phyloP scores from a whole-genome alignment of 2,329 filamentous ascomycete species.

The Nemania sp. region DNA sequence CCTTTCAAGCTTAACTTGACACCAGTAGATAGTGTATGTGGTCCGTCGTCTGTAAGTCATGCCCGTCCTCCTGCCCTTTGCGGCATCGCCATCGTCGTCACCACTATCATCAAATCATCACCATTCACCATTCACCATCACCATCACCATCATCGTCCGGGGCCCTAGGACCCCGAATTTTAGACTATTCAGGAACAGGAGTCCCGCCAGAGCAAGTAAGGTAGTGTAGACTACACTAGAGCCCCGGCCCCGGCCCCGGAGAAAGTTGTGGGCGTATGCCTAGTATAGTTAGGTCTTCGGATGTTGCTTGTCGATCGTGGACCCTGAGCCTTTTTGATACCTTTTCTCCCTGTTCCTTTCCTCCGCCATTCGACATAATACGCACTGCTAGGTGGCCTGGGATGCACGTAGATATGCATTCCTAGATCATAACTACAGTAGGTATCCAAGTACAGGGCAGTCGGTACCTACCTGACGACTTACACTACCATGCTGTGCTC shows the following conservation, averaged over 20 bases:
- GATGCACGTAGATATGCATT: background rate
- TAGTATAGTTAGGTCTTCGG: background rate
- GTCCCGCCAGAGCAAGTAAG: too few relatives aligned
- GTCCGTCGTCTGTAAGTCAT: background rate
- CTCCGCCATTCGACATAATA: constrained; percentile 1
- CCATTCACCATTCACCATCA: too few relatives aligned
- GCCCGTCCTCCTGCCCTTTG: background rate
- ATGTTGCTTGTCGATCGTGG: constrained; percentile 11
- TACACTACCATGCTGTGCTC: background rate
- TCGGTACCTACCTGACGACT: background rate
- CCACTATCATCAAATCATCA: too few relatives aligned
- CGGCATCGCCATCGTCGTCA: background rate
- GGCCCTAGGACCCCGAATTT: background rate
- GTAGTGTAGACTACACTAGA: too few relatives aligned
- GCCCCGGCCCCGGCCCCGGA: constrained; percentile 4
- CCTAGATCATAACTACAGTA: too few relatives aligned
- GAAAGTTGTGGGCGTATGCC: background rate
- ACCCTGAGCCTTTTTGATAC: constrained; percentile 7
- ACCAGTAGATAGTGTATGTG: too few relatives aligned
- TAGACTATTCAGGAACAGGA: background rate
- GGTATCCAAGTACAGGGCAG: background rate
- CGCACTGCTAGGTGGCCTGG: background rate
- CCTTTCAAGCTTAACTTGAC: background rate
- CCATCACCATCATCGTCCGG: too few relatives aligned
- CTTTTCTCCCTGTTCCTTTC: background rate